Evolutionary conservation across 352 stramenopile species (phyloP), one percentile per base, ranked within the genome.

Genomic region (Pythium plurisporium): DNA sequence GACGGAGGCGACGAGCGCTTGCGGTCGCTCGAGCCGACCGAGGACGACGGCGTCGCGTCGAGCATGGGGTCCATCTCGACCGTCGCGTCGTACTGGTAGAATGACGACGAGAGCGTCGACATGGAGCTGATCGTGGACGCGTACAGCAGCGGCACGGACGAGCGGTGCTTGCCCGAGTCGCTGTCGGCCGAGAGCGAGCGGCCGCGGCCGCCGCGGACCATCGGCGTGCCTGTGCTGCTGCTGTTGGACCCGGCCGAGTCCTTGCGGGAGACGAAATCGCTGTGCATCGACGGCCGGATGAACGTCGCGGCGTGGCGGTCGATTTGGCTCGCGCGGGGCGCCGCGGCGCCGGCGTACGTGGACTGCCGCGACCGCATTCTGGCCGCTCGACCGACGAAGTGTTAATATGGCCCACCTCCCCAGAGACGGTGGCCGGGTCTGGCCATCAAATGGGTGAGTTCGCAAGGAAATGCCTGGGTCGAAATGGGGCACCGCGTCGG

Each of bases 61-160:
- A 41, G n/a, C 49, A 49, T 63, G 30, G 30, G 33, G 25, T 55
- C 34, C 1, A 40, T 19, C 29, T 52, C 47, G 22, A 36, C 8
- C 14, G 50, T 66, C 15, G 30, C 61, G 44, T 60, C 51, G 37
- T 60, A 66, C 51, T 60, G 59, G 42, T 60, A 61, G 46, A 60
- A 61, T 6, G 50, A 52, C 34, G 59, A 66, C 30, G 59, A 60
- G 31, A 61, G 42, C 31, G 58, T 59, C 49, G 58, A 65, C 58
- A 65, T 59, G 48, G 58, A 65, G 58, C 50, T 59, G 48, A 65
- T 54, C 11, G 59, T 61, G 23, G 51, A 66, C 50, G 59, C 59
- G 45, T 56, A 66, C 17, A 60, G 37, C 20, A 61, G 59, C 38
- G 50, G 50, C 44, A 60, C 59, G 27, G 50, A 57, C 14, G 50